A percentile compares a stretch with the other conserved stretches of the same genome.
Evolutionary conservation across 768 basidiomycete genomes (phyloP).

Genomic region (Lyophyllum decastes): DNA sequence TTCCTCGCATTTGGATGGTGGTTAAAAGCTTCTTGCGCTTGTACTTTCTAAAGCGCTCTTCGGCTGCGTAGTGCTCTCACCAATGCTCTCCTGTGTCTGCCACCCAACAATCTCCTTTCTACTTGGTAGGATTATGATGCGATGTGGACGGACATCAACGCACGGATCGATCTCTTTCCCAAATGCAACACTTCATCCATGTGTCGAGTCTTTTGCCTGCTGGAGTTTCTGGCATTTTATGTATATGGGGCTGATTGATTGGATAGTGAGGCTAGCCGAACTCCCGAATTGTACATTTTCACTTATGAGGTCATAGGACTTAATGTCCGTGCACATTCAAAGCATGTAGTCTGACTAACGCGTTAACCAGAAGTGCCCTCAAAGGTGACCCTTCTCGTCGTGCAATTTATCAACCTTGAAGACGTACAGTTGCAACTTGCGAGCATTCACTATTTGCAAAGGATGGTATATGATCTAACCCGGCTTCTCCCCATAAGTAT

Average conservation of each 20-base stretch:
- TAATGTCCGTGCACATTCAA: conserved; percentile 19
- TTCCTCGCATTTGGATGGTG: conserved; percentile 24
- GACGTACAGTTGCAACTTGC: conserved; percentile 7
- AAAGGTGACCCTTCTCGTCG: conserved; percentile 13
- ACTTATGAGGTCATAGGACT: conserved; percentile 13
- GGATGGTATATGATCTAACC: conserved; percentile 19
- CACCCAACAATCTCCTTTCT: conserved; percentile 1
- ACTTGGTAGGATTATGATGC: conserved; percentile 18
- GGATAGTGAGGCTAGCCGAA: conserved; percentile 16
- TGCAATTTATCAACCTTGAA: not conserved
- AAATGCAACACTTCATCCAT: conserved; percentile 11
- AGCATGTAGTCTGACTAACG: conserved; percentile 16
- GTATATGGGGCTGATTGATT: conserved; percentile 20
- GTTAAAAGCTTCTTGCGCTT: not conserved
- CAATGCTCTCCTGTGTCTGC: not conserved
- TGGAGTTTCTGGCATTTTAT: conserved; percentile 18
- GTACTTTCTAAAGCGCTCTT: not conserved
- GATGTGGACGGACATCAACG: conserved; percentile 19
- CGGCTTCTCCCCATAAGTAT: conserved; percentile 25
- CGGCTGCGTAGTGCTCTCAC: conserved; percentile 1
- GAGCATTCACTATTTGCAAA: conserved; percentile 15
- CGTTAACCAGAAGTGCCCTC: conserved; percentile 13
- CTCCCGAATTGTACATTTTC: conserved; percentile 14
- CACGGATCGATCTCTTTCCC: conserved; percentile 8
- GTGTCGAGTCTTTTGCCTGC: conserved; percentile 8